A percentile compares a stretch with the other conserved stretches of the same genome.
Conservation (phyloP, 495 filamentous ascomycete genomes). For the Hypoxylon rickii region DNA sequence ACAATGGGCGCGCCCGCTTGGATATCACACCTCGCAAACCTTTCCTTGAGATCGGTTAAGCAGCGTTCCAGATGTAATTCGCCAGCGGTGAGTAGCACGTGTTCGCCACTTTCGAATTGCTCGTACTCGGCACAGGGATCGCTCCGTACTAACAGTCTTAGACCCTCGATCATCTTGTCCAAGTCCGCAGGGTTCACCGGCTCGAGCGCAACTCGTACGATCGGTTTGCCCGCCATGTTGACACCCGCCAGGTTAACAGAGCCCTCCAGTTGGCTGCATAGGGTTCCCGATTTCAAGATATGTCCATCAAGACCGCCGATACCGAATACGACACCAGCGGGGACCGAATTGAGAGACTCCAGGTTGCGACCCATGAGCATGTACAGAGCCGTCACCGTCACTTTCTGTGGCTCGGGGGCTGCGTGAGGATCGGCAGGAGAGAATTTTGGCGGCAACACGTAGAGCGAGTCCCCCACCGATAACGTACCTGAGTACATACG, state of each 20-base stretch:
- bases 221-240: constrained; percentile 76
- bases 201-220: constrained; percentile 93
- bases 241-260: constrained; percentile 92
- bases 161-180: constrained; percentile 88
- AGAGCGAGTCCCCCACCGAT: constrained; percentile 86
- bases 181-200: constrained; percentile 86
- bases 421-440: constrained; percentile 77
- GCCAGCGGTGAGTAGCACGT: constrained; percentile 92
- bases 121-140: constrained; percentile 97
- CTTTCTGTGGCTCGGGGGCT: constrained; percentile 76
- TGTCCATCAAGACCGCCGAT: constrained; percentile 89
- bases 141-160: constrained; percentile 87
- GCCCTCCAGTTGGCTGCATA: constrained; percentile 87
- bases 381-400: constrained; percentile 86
- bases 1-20: constrained; percentile 94
- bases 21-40: constrained; percentile 94
- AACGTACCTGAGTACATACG: constrained; percentile 90
- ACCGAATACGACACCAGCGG: constrained; percentile 95
- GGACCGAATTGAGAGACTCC: constrained; percentile 80
- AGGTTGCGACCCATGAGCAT: constrained; percentile 93
- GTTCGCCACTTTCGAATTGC: constrained; percentile 88
- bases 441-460: constrained; percentile 91
- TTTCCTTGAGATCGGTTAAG: constrained; percentile 87
- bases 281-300: constrained; percentile 90
- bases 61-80: constrained; percentile 95